Evolutionary conservation across 2,329 filamentous ascomycete genomes (phyloP), one percentile per base, ranked within the genome.

Genomic region (Thielaviopsis punctulata): DNA sequence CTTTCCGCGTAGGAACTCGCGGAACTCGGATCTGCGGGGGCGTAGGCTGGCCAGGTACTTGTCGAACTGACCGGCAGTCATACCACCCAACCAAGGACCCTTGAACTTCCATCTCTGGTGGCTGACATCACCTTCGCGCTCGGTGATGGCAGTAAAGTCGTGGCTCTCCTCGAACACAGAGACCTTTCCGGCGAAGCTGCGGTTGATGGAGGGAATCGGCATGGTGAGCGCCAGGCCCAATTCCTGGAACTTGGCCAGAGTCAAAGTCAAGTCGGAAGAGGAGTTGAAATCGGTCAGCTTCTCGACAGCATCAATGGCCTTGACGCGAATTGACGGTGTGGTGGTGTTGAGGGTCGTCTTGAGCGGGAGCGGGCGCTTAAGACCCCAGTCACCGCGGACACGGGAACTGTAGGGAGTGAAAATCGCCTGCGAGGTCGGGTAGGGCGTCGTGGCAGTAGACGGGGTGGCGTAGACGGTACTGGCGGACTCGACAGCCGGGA

Each of bases 271-370:
- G 64, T 95, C 86, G 53, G 82, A 77, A 0, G 88, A 84, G 36
- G 85, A 88, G 57, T 79, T 74, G 66, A 88, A 96, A 62, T 95
- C 88, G 62, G 89, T 95, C 59, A 95, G 75, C 64, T 88, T 84
- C 66, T 95, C 88, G 59, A 80, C 76, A 2, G 86, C 85, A 69
- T 96, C 90, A 57, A 94, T 75, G 55, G 83, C 76, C 60, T 79
- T 80, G 59, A 96, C 69, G 57, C 86, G 79, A 51, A 95, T 76
- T 48, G 85, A 72, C 9, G 88, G 85, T n/a, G 80, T 81, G 6
- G 81, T 79, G 6, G 79, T 80, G 51, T 78, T 77, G 19, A 79
- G 77, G 4, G 86, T 89, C 2, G 83, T 80, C 63, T 82, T 82
- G 8, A 82, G 68, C 1, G 90, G 90, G 5, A 96, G 71, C 1